Base-by-base conservation (phyloP, 768 basidiomycete genomes). In the Amanita polypyramis region DNA sequence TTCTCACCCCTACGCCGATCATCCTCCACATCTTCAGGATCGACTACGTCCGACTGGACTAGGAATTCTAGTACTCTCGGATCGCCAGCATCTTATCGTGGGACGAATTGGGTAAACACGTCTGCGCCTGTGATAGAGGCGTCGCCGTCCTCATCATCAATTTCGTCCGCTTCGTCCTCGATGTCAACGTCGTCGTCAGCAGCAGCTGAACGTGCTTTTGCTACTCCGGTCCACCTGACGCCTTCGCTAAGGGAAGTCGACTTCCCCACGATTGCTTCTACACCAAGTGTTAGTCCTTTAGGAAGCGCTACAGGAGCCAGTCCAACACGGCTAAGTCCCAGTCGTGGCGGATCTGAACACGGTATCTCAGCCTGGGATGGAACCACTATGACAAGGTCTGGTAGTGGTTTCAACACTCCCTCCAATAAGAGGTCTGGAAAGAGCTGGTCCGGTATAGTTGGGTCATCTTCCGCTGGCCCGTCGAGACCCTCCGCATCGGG, bases 51-150 rank as follows among this genome's bases (percentile, higher is more conserved):
- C 12, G 51, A 55, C 40, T 53, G 53, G 10, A 52, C 59, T 7
- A 51, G 55, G 40, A 54, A 54, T 30, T 57, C 62, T 3, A 56
- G 60, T 33, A 43, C 53, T 29, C 56, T 17, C 20, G 43, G 30
- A 32, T 35, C 32, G 4, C 32, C 43, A 12, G 29, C 43, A 27
- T 45, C 43, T 12, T 32, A 32, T 43, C 5, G 42, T 25, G 30
- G 20, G 58, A 5, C 6, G 37, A 15, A 19, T 21, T 21, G 14
- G 14, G 11, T 4, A 27, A 12, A 15, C n/a, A 25, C 4, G 15
- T 27, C 21, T 43, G 14, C 41, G 12, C 41, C 21, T 25, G 41
- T 7, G 3, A 2, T 43, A 12, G 7, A 37, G 3, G 20, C 21
- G 12, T 29, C 15, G 10, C 33, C 35, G 33, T 34, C 43, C 7